Evolutionary conservation across 768 basidiomycete genomes (phyloP).

Genomic region (Paxillus rubicundulus): DNA sequence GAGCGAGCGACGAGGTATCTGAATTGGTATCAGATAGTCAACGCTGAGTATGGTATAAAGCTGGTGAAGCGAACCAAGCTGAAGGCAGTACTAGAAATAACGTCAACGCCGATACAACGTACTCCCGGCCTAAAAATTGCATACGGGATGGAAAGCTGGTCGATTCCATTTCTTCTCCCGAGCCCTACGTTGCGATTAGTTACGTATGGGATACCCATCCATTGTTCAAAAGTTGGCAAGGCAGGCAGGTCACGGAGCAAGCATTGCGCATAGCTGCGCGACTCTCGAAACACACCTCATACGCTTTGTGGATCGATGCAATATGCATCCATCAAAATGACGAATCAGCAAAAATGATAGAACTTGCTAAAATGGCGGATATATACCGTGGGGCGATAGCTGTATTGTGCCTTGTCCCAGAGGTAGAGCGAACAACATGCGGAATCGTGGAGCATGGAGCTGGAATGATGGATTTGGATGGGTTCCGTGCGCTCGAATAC

Average conservation of each 20-base stretch:
- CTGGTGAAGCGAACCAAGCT: not conserved
- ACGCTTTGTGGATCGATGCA: conserved; percentile 5
- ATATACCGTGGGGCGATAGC: conserved; percentile 3
- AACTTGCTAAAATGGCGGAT: conserved; percentile 1
- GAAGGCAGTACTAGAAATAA: not conserved
- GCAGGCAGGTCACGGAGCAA: conserved; percentile 4
- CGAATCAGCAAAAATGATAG: not conserved
- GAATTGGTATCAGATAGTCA: not conserved
- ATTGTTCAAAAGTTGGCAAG: conserved; percentile 3
- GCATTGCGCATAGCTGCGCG: conserved; percentile 2
- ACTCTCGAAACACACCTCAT: conserved; percentile 3
- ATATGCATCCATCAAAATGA: conserved; percentile 2
- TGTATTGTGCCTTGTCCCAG: conserved; percentile 5
- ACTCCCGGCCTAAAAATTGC: not conserved
- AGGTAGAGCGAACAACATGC: not conserved
- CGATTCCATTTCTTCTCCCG: not conserved
- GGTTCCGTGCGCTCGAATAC: not conserved
- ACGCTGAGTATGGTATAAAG: not conserved
- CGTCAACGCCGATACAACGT: not conserved
- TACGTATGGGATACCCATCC: conserved; percentile 1
- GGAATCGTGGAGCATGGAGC: not conserved
- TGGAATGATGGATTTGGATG: conserved; percentile 2
- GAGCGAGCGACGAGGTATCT: not conserved
- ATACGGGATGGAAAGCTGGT: conserved; percentile 5
- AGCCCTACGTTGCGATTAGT: conserved; percentile 1